These are phyloP conservation scores for Leccinum sublutescens DNA, from an alignment of 768 basidiomycete genomes.

Conservation along the genomic window DNA sequence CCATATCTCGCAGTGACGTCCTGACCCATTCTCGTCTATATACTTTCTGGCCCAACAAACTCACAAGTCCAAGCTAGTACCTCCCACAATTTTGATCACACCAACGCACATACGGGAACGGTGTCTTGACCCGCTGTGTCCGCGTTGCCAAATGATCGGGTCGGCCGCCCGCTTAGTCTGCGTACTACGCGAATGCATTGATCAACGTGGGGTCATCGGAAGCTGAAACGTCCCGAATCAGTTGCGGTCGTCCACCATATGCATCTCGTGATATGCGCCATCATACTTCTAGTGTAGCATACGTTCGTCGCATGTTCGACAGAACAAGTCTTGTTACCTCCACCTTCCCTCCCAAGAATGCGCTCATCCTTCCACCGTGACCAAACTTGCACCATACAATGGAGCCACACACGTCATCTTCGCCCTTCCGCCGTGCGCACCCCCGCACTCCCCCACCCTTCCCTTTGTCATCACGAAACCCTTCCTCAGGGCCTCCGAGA, in stretches of 20 bases:
- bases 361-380: conserved; percentile 11
- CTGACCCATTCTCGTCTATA: not conserved
- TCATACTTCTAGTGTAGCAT: conserved; percentile 7
- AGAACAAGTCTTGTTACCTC: not conserved
- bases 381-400: not conserved
- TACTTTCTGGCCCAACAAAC: not conserved
- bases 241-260: not conserved
- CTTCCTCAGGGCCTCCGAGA: conserved; percentile 14
- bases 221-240: not conserved
- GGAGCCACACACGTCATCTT: conserved; percentile 21
- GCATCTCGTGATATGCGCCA: not conserved
- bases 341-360: not conserved
- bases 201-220: conserved; percentile 10
- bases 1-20: conserved; percentile 6
- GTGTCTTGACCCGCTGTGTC: conserved; percentile 7
- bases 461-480: conserved; percentile 11
- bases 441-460: conserved; percentile 23
- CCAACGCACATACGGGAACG: not conserved
- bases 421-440: conserved; percentile 1
- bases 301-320: conserved; percentile 18
- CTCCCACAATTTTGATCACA: conserved; percentile 7
- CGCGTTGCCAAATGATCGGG: conserved; percentile 10
- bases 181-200: conserved; percentile 1
- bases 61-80: not conserved
- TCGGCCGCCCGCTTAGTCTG: conserved; percentile 1